Conservation (phyloP, 1,284 basidiomycete genomes). For the Papiliotrema nemorosa region DNA sequence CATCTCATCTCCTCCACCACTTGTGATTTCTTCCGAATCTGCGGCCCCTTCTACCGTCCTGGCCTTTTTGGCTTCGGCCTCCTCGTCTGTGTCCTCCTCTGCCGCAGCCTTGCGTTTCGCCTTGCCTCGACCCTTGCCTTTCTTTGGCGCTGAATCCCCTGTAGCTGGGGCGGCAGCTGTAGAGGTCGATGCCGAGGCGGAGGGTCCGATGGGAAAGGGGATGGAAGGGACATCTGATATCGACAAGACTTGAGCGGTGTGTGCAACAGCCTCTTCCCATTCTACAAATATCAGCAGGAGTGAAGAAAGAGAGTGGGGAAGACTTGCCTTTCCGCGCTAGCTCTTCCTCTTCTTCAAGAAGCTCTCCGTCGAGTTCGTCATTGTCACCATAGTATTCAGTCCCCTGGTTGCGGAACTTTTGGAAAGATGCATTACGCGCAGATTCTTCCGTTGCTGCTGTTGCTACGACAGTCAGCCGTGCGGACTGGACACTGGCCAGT, state of each 20-base stretch:
- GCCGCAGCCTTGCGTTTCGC: slow-evolving; percentile 5
- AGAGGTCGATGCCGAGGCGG: not conserved
- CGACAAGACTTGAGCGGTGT: slow-evolving; percentile 21
- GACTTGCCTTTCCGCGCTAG: slow-evolving; percentile 70
- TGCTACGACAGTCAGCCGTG: not conserved
- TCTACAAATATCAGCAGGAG: slow-evolving; percentile 49
- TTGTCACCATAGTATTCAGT: slow-evolving; percentile 88
- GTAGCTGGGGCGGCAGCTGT: not conserved
- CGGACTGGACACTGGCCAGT: not conserved
- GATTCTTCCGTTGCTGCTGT: slow-evolving; percentile 64
- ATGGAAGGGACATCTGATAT: slow-evolving; percentile 9
- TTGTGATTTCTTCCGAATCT: too few species aligned
- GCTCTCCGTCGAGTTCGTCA: slow-evolving; percentile 71
- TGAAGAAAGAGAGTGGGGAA: not conserved
- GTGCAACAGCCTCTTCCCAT: slow-evolving; percentile 60
- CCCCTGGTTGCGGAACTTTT: slow-evolving; percentile 83
- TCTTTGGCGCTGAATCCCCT: slow-evolving; percentile 6
- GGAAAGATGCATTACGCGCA: slow-evolving; percentile 67
- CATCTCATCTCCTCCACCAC: slow-evolving; percentile 3
- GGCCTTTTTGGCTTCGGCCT: slow-evolving; percentile 56
- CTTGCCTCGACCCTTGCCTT: slow-evolving; percentile 8
- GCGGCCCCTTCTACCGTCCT: slow-evolving; percentile 52
- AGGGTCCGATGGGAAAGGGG: slow-evolving; percentile 9
- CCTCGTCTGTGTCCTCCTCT: slow-evolving; percentile 9
- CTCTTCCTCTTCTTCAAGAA: slow-evolving; percentile 68